These are phyloP conservation scores for Podospora australis DNA, from an alignment of 495 filamentous ascomycete species.

Conservation along the genomic window DNA sequence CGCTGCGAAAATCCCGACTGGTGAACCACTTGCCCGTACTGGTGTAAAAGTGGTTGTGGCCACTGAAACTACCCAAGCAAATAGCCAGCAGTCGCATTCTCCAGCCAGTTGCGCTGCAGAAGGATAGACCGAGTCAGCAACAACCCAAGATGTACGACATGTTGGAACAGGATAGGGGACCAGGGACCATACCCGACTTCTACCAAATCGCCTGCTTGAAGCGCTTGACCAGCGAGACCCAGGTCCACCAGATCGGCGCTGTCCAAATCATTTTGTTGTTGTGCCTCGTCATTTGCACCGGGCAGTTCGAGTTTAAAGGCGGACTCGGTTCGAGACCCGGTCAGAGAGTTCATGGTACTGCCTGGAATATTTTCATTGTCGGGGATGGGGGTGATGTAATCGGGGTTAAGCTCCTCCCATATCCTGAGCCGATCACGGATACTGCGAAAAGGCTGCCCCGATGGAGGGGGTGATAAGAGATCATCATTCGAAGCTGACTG, in stretches of 20 bases:
- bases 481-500: no score
- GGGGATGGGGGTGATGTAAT: neutral
- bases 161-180: neutral
- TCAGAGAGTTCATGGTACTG: neutral
- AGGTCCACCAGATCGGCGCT: slow-evolving; percentile 37
- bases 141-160: no score
- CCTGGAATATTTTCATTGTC: neutral
- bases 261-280: slow-evolving; percentile 31
- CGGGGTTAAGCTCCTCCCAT: slow-evolving; percentile 48
- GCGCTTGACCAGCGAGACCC: slow-evolving; percentile 25
- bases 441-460: no score
- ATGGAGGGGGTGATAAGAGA: no score
- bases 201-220: slow-evolving; percentile 68
- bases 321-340: slow-evolving; percentile 2
- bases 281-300: no score
- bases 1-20: slow-evolving; percentile 34
- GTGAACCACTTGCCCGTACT: slow-evolving; percentile 68
- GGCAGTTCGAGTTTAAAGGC: slow-evolving; percentile 15
- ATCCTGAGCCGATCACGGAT: slow-evolving; percentile 41
- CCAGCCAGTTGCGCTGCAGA: slow-evolving; percentile 14
- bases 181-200: slow-evolving; percentile 47
- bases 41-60: slow-evolving; percentile 65
- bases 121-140: neutral
- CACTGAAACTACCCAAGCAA: slow-evolving; percentile 58
- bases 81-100: slow-evolving; percentile 53